Base-by-base conservation (phyloP, 495 filamentous ascomycete genomes). In the Xylaria grammica region DNA sequence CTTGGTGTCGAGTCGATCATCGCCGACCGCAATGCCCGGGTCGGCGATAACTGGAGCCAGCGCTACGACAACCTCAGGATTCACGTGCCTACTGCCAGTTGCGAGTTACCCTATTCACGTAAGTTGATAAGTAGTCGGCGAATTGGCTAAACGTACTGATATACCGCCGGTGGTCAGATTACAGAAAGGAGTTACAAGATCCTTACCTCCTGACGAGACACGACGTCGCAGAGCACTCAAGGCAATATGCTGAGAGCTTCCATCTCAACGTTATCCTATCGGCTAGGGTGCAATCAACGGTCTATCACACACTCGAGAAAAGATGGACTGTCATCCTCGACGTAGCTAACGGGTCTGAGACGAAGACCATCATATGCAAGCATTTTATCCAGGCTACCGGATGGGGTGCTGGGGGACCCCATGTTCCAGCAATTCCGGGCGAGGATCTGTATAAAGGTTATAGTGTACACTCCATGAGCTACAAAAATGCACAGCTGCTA, bases 331-430 rank as follows among this genome's bases (percentile, higher is more conserved):
- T 78, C 9, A 50, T 44, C 17, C 51, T 75, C 32, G 17, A 65
- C 3, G 65, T 68, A 0, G 48, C 64, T 8, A 2, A 32, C 15
- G 65, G 61, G 19, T 26, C 48, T 3, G 20, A 9, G 4, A 13
- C 27, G 11, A 61, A 44, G 24, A 66, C 55, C 0, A 62, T 64
- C 32, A 34, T 61, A 1, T 54, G 71, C 42, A 75, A 72, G 48
- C 71, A 75, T 49, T 59, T 78, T 34, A 69, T 78, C 20, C 74
- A 75, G 56, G 74, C 75, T 2, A 78, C 75, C 1, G 75, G 75
- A 8, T 62, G 72, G 20, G 58, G 65, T 22, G 68, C 67, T 13
- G 62, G 62, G 15, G 68, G 68, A 27, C 69, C 74, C 8, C n/a
- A 51, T 51, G n/a, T 51, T 17, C 40, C 40, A 7, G 3, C 40